phyloP scores from a whole-genome alignment of 192 early-diverging fungal genomes.

The Chytriomyces sp. region DNA sequence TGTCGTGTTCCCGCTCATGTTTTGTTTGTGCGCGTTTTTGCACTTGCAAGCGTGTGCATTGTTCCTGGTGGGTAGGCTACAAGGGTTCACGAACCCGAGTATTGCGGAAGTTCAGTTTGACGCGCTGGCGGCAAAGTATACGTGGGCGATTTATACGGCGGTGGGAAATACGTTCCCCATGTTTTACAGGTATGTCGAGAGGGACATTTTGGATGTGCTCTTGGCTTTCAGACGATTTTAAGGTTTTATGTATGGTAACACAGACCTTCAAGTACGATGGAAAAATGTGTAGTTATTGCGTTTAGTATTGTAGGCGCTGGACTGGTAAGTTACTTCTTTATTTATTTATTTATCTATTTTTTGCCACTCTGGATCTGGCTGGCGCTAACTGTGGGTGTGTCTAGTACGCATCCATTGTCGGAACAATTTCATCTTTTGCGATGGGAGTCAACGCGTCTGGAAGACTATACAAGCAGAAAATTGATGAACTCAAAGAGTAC shows the following conservation, averaged over 20 bases:
- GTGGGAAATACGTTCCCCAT: slow-evolving; percentile 46
- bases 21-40: background rate
- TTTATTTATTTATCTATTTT: background rate
- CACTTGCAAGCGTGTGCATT: slow-evolving; percentile 30
- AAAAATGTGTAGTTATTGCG: too few species aligned
- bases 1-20: background rate
- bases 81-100: slow-evolving; percentile 4
- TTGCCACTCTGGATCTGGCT: too few species aligned
- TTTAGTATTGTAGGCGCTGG: too few species aligned
- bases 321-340: background rate
- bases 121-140: slow-evolving; percentile 43
- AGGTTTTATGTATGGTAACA: background rate
- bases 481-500: slow-evolving; percentile 38
- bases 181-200: slow-evolving; percentile 31
- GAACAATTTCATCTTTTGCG: slow-evolving; percentile 3
- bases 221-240: background rate
- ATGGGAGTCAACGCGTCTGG: slow-evolving; percentile 18
- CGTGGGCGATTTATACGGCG: slow-evolving; percentile 38
- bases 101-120: slow-evolving; percentile 30
- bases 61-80: slow-evolving; percentile 17
- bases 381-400: background rate
- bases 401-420: slow-evolving; percentile 15
- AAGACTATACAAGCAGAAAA: slow-evolving; percentile 32
- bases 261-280: too few species aligned
- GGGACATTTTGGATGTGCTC: background rate